Evolutionary conservation across 805 yeast genomes (phyloP), one percentile per base, ranked within the genome.

Genomic region (Torulaspora quercuum): DNA sequence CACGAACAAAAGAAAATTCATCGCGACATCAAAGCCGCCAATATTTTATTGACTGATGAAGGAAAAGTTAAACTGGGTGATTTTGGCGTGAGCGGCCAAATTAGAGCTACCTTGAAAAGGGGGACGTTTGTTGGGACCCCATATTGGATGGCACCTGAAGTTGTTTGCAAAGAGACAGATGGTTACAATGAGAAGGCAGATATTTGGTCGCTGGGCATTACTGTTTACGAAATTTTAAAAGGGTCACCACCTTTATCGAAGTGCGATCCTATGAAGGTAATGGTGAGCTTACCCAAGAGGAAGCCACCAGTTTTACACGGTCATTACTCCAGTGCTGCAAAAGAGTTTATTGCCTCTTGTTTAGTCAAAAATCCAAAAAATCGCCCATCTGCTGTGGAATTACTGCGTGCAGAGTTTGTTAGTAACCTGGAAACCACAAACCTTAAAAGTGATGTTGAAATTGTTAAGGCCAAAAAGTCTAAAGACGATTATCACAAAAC

Each of bases 121-220:
- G 73, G 80, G 45, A 85, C 96, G 0, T 81, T 89, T 69, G 95
- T 88, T 35, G 97, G 97, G 1, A 88, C 97, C 0, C 96, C 97
- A 9, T 86, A 77, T 61, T 89, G 97, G 97, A 89, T 90, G 97
- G 98, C 98, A 0, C 98, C 98, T 0, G 98, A 92, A 58, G 83
- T 90, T n/a, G 82, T 92, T 28, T 58, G 68, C 12, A 44, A 48
- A 28, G 50, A 48, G 40, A 54, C 60, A 29, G 58, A 63, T 7
- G 95, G 92, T 1, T 88, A 92, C 59, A 73, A 84, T 53, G 83
- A 80, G 44, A 84, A 82, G 52, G 95, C 88, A 1, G 98, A 92
- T 56, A 84, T 92, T 35, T 92, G 98, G 98, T 87, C 96, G 0
- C 67, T 88, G 14, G 98, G 98, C 0, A 90, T 92, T 34, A 89